phyloP scores from a whole-genome alignment of 495 filamentous ascomycete species.

The Chaetomidium leptoderma region DNA sequence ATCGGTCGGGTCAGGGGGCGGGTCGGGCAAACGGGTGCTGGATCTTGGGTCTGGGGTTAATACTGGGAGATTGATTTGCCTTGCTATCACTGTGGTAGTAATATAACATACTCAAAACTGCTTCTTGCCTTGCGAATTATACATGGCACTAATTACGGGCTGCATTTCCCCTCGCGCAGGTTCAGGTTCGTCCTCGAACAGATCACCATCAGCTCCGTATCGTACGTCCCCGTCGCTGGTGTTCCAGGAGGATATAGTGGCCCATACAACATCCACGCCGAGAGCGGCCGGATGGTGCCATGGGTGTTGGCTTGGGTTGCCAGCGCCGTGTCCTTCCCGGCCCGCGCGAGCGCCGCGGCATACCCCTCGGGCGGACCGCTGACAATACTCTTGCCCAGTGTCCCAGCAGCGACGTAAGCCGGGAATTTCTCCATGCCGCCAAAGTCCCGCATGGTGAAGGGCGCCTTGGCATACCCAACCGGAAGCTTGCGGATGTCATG shows the following conservation, averaged over 20 bases:
- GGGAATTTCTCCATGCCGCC: conserved; percentile 17
- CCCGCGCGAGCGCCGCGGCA: conserved; percentile 18
- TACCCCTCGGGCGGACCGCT: conserved; percentile 25
- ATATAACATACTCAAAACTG: no score
- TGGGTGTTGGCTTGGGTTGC: conserved; percentile 13
- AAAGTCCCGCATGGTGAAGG: conserved; percentile 31
- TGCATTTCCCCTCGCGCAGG: not conserved
- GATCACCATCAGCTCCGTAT: conserved; percentile 11
- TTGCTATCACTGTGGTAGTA: no score
- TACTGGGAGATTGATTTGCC: not conserved
- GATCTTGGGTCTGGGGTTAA: not conserved
- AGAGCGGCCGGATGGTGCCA: conserved; percentile 26
- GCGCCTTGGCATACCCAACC: conserved; percentile 29
- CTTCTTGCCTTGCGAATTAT: no score
- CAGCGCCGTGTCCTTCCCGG: conserved; percentile 12
- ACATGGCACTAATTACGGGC: not conserved
- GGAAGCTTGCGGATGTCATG: conserved; percentile 28
- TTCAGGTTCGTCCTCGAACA: not conserved
- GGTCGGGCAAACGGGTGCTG: not conserved
- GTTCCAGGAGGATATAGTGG: conserved; percentile 11
- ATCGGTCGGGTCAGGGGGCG: conserved; percentile 1
- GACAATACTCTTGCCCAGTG: conserved; percentile 28
- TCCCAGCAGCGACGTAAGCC: conserved; percentile 30
- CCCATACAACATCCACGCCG: conserved; percentile 32
- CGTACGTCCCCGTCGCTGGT: not conserved